These are phyloP conservation scores for Aspergillus spinulosporus DNA, from an alignment of 2,329 filamentous ascomycete species.

Conservation along the genomic window DNA sequence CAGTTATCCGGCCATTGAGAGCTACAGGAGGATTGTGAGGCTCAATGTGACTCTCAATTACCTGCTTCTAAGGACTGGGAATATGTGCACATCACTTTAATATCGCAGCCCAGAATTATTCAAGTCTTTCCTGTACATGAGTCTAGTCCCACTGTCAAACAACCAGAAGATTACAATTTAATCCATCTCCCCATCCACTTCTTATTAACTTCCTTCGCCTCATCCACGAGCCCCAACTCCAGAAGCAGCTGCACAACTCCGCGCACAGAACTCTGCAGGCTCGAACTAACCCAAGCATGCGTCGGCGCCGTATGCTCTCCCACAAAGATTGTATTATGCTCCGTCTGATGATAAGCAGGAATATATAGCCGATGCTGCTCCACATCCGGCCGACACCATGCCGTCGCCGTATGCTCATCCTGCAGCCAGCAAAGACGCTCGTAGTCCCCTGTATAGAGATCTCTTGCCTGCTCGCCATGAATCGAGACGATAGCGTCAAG, in stretches of 20 bases:
- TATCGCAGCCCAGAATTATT: no score
- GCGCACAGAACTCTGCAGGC: slow-evolving; percentile 32
- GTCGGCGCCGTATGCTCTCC: slow-evolving; percentile 39
- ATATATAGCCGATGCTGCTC: slow-evolving; percentile 38
- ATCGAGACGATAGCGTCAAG: slow-evolving; percentile 31
- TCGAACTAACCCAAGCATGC: slow-evolving; percentile 37
- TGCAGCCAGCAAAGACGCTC: slow-evolving; percentile 37
- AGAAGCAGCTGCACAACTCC: slow-evolving; percentile 35
- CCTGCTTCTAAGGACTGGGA: no score
- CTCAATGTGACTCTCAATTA: no score
- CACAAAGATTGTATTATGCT: slow-evolving; percentile 39
- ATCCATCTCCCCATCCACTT: slow-evolving; percentile 72
- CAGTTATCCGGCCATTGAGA: no score
- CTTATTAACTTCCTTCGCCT: slow-evolving; percentile 63
- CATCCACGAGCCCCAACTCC: slow-evolving; percentile 66
- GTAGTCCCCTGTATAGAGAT: slow-evolving; percentile 35
- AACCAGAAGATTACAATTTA: neutral
- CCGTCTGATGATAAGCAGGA: slow-evolving; percentile 35
- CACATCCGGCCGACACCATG: slow-evolving; percentile 34
- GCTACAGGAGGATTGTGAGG: no score
- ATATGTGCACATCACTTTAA: no score
- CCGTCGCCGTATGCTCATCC: slow-evolving; percentile 31
- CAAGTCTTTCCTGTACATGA: no score
- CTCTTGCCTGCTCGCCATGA: slow-evolving; percentile 29
- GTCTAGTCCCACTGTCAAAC: no score